Evolutionary conservation across 768 basidiomycete species (phyloP).

Genomic region (Suillus americanus): DNA sequence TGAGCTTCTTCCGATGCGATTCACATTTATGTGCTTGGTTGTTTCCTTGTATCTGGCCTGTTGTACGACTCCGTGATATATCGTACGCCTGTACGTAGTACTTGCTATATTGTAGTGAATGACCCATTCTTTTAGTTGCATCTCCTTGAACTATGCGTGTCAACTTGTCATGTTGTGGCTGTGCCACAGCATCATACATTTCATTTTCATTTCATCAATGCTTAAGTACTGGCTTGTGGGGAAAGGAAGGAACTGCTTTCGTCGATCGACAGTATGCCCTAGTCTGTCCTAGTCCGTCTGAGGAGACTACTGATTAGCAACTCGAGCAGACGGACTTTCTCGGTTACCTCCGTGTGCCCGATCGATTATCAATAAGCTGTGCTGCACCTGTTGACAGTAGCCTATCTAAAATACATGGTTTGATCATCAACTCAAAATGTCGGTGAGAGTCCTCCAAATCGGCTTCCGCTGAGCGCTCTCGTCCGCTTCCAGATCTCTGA

Average conservation of each 20-base stretch:
- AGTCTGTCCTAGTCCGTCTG: no score
- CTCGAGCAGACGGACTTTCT: background rate
- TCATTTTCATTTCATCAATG: no score
- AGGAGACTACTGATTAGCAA: no score
- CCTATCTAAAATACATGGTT: background rate
- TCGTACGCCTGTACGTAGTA: background rate
- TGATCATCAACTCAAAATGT: background rate
- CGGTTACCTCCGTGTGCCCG: background rate
- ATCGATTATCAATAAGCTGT: background rate
- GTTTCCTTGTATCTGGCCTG: background rate
- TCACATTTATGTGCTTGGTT: background rate
- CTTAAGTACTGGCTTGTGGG: no score
- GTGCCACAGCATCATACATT: no score
- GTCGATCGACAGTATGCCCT: background rate
- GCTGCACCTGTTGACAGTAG: no score
- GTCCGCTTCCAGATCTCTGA: background rate
- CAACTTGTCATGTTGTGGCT: background rate
- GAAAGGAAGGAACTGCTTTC: background rate
- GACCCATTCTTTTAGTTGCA: background rate
- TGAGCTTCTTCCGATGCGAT: slow-evolving; percentile 15
- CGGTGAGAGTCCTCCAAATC: background rate
- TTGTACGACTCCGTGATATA: background rate
- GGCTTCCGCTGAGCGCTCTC: background rate
- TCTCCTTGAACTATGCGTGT: background rate
- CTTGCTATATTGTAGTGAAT: background rate